phyloP scores from a whole-genome alignment of 2,329 filamentous ascomycete species.

The Penicillium italicum region DNA sequence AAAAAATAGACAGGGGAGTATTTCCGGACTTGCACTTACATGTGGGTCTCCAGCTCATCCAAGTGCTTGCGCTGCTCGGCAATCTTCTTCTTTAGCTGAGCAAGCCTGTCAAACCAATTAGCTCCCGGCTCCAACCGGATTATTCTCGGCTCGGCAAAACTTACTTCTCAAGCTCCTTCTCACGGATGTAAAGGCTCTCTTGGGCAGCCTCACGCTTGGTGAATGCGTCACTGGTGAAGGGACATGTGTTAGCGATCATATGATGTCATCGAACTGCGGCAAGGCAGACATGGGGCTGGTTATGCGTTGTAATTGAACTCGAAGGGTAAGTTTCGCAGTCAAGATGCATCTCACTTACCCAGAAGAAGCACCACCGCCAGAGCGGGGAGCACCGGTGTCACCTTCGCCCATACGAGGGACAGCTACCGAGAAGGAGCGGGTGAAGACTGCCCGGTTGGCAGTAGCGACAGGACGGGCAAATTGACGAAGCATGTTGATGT shows the following conservation, averaged over 20 bases:
- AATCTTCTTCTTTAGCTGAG: slow-evolving; percentile 66
- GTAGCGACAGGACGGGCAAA: slow-evolving; percentile 57
- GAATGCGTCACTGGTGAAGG: slow-evolving; percentile 72
- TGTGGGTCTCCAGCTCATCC: slow-evolving; percentile 78
- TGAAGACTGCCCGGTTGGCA: slow-evolving; percentile 48
- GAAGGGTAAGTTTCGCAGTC: not conserved
- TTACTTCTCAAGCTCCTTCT: slow-evolving; percentile 84
- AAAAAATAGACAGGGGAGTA: not conserved
- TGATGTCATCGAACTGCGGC: slow-evolving; percentile 14
- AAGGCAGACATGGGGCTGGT: slow-evolving; percentile 1
- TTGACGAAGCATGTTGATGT: slow-evolving; percentile 62
- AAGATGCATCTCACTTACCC: slow-evolving; percentile 32
- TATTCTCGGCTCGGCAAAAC: slow-evolving; percentile 6
- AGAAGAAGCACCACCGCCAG: slow-evolving; percentile 32
- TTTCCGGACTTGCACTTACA: slow-evolving; percentile 55
- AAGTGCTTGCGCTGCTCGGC: slow-evolving; percentile 76
- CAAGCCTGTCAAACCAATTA: slow-evolving; percentile 49
- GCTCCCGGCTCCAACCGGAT: not conserved
- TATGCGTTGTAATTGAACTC: not conserved
- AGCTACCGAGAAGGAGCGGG: slow-evolving; percentile 61
- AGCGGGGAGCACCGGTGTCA: slow-evolving; percentile 57
- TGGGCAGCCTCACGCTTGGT: slow-evolving; percentile 82
- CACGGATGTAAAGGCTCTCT: slow-evolving; percentile 79
- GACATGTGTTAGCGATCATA: slow-evolving; percentile 14
- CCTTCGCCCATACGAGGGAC: slow-evolving; percentile 63